Conservation (phyloP, 2,329 filamentous ascomycete species). For the Apiospora rasikravindrae region DNA sequence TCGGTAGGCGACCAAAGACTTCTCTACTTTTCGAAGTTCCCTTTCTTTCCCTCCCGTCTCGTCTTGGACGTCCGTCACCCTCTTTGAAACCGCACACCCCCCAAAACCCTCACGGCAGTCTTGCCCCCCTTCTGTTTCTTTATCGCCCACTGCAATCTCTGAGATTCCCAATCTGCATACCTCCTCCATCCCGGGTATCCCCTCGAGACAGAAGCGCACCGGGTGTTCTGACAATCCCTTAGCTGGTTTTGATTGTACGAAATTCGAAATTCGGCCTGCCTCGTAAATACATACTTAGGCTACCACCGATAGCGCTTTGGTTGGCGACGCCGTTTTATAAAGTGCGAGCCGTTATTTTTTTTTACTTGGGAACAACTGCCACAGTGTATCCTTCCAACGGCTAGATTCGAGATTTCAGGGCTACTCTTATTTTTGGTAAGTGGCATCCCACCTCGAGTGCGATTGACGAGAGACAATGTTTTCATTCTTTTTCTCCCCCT, state of each 20-base stretch:
- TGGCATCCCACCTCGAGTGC: conserved; percentile 8
- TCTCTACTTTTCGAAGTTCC: conserved; percentile 15
- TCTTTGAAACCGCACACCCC: conserved; percentile 15
- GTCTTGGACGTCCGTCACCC: conserved; percentile 16
- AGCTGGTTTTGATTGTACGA: conserved; percentile 11
- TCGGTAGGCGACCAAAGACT: conserved; percentile 13
- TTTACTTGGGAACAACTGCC: neutral
- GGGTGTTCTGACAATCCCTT: conserved; percentile 10
- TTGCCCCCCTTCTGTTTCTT: conserved; percentile 7
- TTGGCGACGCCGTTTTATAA: conserved; percentile 17
- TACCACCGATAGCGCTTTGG: conserved; percentile 4
- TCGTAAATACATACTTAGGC: conserved; percentile 1
- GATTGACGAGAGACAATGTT: neutral
- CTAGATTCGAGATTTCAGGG: conserved; percentile 3
- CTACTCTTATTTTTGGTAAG: conserved; percentile 6
- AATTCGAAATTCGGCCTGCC: conserved; percentile 1
- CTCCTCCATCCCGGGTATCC: neutral
- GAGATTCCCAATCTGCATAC: conserved; percentile 4
- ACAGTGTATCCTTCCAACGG: conserved; percentile 7
- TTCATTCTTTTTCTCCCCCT: neutral
- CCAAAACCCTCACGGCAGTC: conserved; percentile 3
- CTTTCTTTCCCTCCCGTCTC: neutral
- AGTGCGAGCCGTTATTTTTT: conserved; percentile 9
- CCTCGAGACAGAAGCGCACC: neutral
- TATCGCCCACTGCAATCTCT: conserved; percentile 6